Conservation (phyloP, 2,329 filamentous ascomycete genomes). For the Pyrenophora tritici-repentis region DNA sequence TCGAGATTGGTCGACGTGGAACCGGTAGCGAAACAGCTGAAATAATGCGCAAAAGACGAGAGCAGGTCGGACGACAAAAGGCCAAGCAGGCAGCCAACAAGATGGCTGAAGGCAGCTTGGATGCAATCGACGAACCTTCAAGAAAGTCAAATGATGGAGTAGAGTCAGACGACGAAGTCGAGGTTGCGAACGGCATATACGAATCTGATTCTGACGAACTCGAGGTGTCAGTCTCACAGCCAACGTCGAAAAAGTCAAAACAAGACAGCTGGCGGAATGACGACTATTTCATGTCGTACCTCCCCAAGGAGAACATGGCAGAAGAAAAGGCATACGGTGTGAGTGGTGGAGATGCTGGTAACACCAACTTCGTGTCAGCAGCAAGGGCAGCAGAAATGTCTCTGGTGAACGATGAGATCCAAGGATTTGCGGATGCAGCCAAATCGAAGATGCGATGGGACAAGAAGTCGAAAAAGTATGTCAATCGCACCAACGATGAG, state of each 20-base stretch:
- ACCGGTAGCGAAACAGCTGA: slow-evolving; percentile 68
- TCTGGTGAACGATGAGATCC: slow-evolving; percentile 84
- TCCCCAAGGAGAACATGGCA: slow-evolving; percentile 78
- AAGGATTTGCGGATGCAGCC: slow-evolving; percentile 77
- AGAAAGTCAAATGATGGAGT: slow-evolving; percentile 19
- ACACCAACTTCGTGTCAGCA: slow-evolving; percentile 79
- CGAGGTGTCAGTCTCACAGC: slow-evolving; percentile 56
- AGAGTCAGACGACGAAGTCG: slow-evolving; percentile 46
- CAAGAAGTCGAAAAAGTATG: slow-evolving; percentile 95
- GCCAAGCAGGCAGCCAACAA: slow-evolving; percentile 49
- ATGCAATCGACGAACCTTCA: slow-evolving; percentile 7
- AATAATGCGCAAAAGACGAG: slow-evolving; percentile 73
- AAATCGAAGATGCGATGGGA: slow-evolving; percentile 89
- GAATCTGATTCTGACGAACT: slow-evolving; percentile 59
- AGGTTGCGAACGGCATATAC: slow-evolving; percentile 41
- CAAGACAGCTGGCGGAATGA: slow-evolving; percentile 72
- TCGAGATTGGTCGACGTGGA: slow-evolving; percentile 81
- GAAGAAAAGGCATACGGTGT: slow-evolving; percentile 95
- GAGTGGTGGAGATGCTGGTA: slow-evolving; percentile 69
- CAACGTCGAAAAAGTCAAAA: slow-evolving; percentile 36
- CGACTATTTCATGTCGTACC: slow-evolving; percentile 97
- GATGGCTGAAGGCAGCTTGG: slow-evolving; percentile 23
- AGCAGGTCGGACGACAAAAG: slow-evolving; percentile 67
- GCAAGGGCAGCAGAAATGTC: slow-evolving; percentile 92
- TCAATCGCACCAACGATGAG: slow-evolving; percentile 87